Evolutionary conservation across 805 yeast genomes (phyloP), one percentile per base, ranked within the genome.

Genomic region (Zygoascus bituminiphila): DNA sequence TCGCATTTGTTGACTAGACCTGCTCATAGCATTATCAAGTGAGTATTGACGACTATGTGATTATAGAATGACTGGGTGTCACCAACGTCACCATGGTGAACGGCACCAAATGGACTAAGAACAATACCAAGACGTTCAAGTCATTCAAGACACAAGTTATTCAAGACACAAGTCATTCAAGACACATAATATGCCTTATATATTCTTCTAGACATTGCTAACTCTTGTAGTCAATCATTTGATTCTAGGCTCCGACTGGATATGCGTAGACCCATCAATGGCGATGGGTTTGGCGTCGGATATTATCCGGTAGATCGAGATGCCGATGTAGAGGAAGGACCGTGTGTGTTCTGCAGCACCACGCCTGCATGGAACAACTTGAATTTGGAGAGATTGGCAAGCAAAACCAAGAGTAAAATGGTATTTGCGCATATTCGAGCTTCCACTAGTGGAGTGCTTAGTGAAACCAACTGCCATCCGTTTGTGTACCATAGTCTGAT

Each of bases 201-300:
- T n/a, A n/a, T n/a, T n/a, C n/a, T n/a, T n/a, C n/a, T n/a, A n/a
- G n/a, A n/a, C n/a, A n/a, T n/a, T n/a, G n/a, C n/a, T n/a, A n/a
- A n/a, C n/a, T n/a, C 10, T 20, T 36, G 21, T 22, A 66, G 70
- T 64, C 98, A 93, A 62, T 86, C 96, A 2, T 93, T 85, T 61
- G 98, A 93, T 63, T 81, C 93, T 37, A 68, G 98, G 44, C 72
- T 93, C 36, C 73, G 98, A 48, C 72, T 93, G 15, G 98, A 93
- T 61, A 82, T 80, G n/a, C 19, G 94, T 55, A 78, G 95, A 46
- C 98, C 98, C 1, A 87, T 93, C 57, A 93, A 93, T 63, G 98
- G 98, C 38, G 98, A 93, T 65, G 98, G 98, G 0, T 93, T 93
- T 65, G 98, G 98, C 1, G 91, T 93, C 20, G 98, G 98, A 0